Evolutionary conservation across 2,329 filamentous ascomycete species (phyloP), one percentile per base, ranked within the genome.

Genomic region (Penicillium hordei): DNA sequence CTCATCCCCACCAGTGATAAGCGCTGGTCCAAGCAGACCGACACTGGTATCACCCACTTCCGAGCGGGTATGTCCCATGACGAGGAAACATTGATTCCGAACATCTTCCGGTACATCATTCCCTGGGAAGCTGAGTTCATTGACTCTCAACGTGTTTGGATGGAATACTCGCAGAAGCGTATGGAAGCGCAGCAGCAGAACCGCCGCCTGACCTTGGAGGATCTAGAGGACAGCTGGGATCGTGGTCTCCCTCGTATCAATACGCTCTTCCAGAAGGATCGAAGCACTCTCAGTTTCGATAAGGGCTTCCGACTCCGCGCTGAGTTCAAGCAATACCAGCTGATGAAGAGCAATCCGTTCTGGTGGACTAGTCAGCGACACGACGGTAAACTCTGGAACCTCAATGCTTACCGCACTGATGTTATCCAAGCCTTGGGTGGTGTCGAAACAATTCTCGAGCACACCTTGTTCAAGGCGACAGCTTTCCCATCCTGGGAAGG

Each of bases 101-200:
- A 99, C 73, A 99, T 99, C 68, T 97, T 97, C 87, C 88, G 94
- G 59, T 99, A 99, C 77, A 97, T 99, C 72, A 96, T 97, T 64
- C 93, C 94, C 0, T 99, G 94, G 94, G 94, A 99, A 74, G 91
- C 93, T 1, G 94, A 99, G 74, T 99, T 99, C 76, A 96, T 97
- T 65, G 95, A 99, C 73, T 99, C 94, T 4, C 95, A 99, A 74
- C 89, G 95, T 67, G 94, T 99, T 1, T 99, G 94, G 94, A 97
- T 94, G 27, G 94, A 99, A 69, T 99, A 99, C 72, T 97, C 93
- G 0, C 94, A 99, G 78, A 99, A 99, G 81, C 89, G 94, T 46
- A 83, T 95, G 64, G 94, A 99, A 73, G 95, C 94, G 21, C 96
- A 97, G 70, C 93, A 97, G 68, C 94, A 99, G 75, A 99, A 99